Evolutionary conservation across 345 rosid species (phyloP), one percentile per base, ranked within the genome.

Genomic region (Eucalyptus leucophloia): DNA sequence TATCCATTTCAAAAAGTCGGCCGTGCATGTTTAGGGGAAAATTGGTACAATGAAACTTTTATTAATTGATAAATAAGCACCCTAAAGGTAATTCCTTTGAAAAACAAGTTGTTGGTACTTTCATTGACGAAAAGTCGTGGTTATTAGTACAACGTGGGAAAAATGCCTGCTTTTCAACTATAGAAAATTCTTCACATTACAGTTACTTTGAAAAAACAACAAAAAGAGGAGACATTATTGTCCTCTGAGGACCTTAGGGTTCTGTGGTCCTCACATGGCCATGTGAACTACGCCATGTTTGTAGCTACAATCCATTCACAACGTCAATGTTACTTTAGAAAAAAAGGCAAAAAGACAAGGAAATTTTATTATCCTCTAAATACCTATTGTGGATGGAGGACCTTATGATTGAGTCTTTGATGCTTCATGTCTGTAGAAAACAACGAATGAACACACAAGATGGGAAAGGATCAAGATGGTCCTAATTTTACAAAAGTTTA

Each of bases 301-400:
- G 2, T 11, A 60, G 67, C 7, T 60, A 1, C 67, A 60, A 60
- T 0, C 2, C 7, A 3, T 60, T 60, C 16, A 7, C 15, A 0
- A 60, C 1, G 15, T 60, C n/a, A 60, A 26, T 28, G 67, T 60
- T 60, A 28, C 16, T 60, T 60, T 56, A 11, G 32, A 11, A 7
- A 60, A 60, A 26, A 58, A 12, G 13, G n/a, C 67, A 58, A 26
- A 56, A 56, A 11, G 12, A 5, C 6, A 56, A 53, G 54, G 21
- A 51, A 1, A 5, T 4, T 11, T 58, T 58, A 26, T 58, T 24
- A 30, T 58, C 65, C 65, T 58, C 65, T 12, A 58, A 58, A 1
- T 9, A 58, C 65, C 65, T 24, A 0, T 9, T 2, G 14, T 9
- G 65, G 65, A 58, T 58, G 30, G 65, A 11, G 65, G 15, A 58